phyloP scores from a whole-genome alignment of 2,329 filamentous ascomycete genomes.

The Tolypocladium nubicola region DNA sequence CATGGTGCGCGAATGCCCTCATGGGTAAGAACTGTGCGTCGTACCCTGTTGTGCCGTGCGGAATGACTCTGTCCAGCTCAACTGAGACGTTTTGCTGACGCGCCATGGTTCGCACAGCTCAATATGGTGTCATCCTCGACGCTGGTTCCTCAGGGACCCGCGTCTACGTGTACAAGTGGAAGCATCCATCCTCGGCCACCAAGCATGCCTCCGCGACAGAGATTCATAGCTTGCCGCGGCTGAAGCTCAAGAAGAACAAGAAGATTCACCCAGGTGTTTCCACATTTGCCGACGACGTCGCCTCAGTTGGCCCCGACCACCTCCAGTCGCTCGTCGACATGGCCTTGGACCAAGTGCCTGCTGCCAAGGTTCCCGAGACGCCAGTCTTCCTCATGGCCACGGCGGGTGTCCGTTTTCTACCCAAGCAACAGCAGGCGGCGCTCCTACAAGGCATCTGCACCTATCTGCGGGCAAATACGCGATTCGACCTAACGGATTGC shows the following conservation, averaged over 20 bases:
- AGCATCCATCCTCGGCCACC: slow-evolving; percentile 57
- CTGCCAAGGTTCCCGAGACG: slow-evolving; percentile 67
- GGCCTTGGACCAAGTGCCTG: slow-evolving; percentile 68
- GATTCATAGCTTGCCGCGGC: slow-evolving; percentile 59
- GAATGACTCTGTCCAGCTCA: background rate
- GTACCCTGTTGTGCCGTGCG: background rate
- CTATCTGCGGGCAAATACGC: slow-evolving; percentile 66
- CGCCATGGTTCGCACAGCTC: slow-evolving; percentile 27
- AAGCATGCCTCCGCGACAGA: slow-evolving; percentile 33
- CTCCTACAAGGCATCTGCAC: slow-evolving; percentile 72
- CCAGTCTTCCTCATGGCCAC: slow-evolving; percentile 94
- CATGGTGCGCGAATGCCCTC: slow-evolving; percentile 2
- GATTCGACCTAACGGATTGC: slow-evolving; percentile 86
- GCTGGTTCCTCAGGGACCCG: slow-evolving; percentile 95
- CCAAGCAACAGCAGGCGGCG: slow-evolving; percentile 58
- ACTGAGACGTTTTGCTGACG: background rate
- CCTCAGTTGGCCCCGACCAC: slow-evolving; percentile 71
- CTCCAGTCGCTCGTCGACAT: slow-evolving; percentile 71
- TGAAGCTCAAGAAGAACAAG: slow-evolving; percentile 80
- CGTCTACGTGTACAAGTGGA: slow-evolving; percentile 90
- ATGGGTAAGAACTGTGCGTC: slow-evolving; percentile 20
- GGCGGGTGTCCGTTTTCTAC: slow-evolving; percentile 83
- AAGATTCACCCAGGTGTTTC: slow-evolving; percentile 93
- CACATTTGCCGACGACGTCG: slow-evolving; percentile 69
- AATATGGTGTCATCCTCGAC: slow-evolving; percentile 93